A percentile compares a stretch with the other conserved stretches of the same genome.
Conservation (phyloP, 164 flowering plant species). For the Vitis labrusca region DNA sequence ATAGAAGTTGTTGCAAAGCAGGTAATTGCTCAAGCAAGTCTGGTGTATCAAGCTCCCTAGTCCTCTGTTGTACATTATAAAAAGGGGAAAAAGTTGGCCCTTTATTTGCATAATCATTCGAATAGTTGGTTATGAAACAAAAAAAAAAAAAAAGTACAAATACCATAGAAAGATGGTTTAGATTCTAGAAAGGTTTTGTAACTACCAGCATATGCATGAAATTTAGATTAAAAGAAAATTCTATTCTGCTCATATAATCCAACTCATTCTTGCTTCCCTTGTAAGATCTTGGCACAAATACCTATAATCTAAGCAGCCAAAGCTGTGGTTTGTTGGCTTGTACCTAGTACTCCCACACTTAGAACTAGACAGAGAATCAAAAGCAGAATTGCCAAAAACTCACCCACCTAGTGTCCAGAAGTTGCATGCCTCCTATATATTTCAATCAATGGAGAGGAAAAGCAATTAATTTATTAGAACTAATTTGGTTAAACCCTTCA, state of each 20-base stretch:
- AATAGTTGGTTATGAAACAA: no score
- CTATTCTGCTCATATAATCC: no score
- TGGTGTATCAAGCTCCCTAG: constrained; percentile 7
- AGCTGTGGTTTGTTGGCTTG: background rate
- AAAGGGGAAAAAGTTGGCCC: background rate
- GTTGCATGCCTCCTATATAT: no score
- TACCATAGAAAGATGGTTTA: no score
- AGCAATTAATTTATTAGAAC: no score
- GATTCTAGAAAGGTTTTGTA: background rate
- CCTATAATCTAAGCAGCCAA: background rate
- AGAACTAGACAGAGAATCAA: background rate
- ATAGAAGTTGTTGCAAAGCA: constrained; percentile 51
- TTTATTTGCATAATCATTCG: no score
- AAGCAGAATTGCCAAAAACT: background rate
- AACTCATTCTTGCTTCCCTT: background rate
- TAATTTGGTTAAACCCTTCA: no score
- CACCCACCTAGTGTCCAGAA: background rate
- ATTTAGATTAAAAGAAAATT: no score
- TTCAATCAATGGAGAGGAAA: no score
- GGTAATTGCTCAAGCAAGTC: constrained; percentile 43
- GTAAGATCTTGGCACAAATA: background rate
- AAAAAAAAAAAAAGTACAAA: no score
- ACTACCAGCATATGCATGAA: background rate
- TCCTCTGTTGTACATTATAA: constrained; percentile 9
- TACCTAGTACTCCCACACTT: background rate